Percentiles rank a stretch among this genome's conserved stretches.
phyloP scores from a whole-genome alignment of 345 rosid species.

The Microcos paniculata region DNA sequence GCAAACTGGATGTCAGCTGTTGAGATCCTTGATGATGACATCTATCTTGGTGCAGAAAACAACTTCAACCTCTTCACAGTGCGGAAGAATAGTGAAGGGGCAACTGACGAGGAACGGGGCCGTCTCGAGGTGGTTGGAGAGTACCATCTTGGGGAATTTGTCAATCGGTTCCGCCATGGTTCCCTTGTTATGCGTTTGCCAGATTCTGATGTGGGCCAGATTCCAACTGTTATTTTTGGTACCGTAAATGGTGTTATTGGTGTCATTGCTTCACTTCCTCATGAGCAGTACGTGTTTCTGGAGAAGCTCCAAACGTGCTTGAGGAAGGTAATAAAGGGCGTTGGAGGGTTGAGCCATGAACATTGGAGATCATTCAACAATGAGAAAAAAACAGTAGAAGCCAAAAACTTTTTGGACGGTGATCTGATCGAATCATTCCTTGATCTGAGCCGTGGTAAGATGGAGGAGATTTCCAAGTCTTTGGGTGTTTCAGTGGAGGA shows the following conservation, averaged over 20 bases:
- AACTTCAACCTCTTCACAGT: conserved; percentile 79
- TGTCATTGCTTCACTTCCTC: conserved; percentile 87
- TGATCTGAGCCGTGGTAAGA: conserved; percentile 62
- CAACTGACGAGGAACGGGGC: conserved; percentile 80
- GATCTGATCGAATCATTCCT: conserved; percentile 83
- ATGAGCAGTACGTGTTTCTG: conserved; percentile 65
- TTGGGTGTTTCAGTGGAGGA: conserved; percentile 77
- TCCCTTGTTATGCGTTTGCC: conserved; percentile 92
- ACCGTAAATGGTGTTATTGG: conserved; percentile 89
- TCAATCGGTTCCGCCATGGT: conserved; percentile 89
- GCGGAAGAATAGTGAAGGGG: conserved; percentile 84
- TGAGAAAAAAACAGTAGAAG: conserved; percentile 80
- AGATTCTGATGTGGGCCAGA: conserved; percentile 86
- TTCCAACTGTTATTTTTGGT: conserved; percentile 83
- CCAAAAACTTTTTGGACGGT: conserved; percentile 79
- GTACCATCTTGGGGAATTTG: conserved; percentile 90
- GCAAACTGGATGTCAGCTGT: conserved; percentile 96
- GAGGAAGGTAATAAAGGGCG: conserved; percentile 87
- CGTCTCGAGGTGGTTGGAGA: conserved; percentile 91
- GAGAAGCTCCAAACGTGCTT: conserved; percentile 80
- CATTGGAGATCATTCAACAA: conserved; percentile 93
- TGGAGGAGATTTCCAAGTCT: conserved; percentile 78
- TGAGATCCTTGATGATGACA: conserved; percentile 86
- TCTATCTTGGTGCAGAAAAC: conserved; percentile 82
- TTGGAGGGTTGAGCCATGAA: conserved; percentile 92